Evolutionary conservation across 768 basidiomycete genomes (phyloP), one percentile per base, ranked within the genome.

Genomic region (Suillus sp.): DNA sequence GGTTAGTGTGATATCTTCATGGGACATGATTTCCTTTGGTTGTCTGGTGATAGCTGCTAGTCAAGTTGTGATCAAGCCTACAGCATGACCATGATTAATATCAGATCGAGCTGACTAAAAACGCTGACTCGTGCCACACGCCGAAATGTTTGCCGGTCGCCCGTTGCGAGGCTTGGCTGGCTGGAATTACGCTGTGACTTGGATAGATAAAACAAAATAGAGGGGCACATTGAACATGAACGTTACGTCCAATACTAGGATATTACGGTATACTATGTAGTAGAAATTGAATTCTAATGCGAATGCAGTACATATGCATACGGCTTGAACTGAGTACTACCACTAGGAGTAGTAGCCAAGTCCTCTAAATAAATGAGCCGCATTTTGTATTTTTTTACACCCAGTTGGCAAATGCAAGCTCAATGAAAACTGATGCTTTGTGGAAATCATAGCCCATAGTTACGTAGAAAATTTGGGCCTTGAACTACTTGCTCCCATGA

Each of bases 1-100:
- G 1, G 67, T 64, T 27, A 75, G 11, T 2, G 63, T 61, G 20
- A 75, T 66, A 25, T 35, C 45, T 35, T 64, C 59, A 22, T 60
- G 18, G 32, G 59, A 50, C 25, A 62, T 37, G 20, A 3, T 53
- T 32, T 53, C 51, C 30, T 20, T 53, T 18, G 20, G 20, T 6
- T 53, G 11, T 53, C 32, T 34, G 32, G 51, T 32, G 51, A n/a
- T 34, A 53, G 51, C n/a, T 34, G 6, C 20, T 34, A 6, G 20
- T n/a, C 20, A n/a, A 34, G 32, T 32, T 53, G 10, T 32, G 18
- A 30, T 30, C 27, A 30, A 30, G 30, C 30, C 51, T 20, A 18
- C 50, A 10, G n/a, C n/a, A n/a, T 8, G 18, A 30, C 30, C 51
- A n/a, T 32, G 51, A 27, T 25, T 25, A 50, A 30, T 60, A 48